Base-by-base conservation (phyloP, 164 flowering plant genomes). In the Nymphaea colorata region DNA sequence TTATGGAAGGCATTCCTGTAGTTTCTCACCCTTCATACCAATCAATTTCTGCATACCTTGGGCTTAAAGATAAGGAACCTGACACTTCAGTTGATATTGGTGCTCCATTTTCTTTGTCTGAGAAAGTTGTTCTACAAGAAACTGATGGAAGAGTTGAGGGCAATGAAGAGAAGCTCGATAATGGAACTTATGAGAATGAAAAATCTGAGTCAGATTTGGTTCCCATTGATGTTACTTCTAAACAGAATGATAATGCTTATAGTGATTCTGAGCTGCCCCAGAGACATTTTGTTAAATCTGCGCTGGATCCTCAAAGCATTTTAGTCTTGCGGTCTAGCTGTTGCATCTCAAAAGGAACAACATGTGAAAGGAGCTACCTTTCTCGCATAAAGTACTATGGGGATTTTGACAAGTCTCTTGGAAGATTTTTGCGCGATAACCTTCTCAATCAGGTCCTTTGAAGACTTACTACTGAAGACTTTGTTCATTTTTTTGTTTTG, bases 381-480 rank as follows among this genome's bases (percentile, higher is more conserved):
- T 85, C 85, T 71, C 98, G 85, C 71, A 86, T 95, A 73, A 87
- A 79, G 82, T 95, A 87, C 79, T 95, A 95, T 84, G 80, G 77
- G 76, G 79, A 83, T 76, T 92, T 86, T 66, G 99, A 95, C 78
- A 78, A 87, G 77, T 86, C 98, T 5, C 89, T 95, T 57, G 97
- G 93, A 65, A 84, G 80, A 65, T 90, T 86, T 76, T 79, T 95
- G 77, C 76, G 62, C 59, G 87, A 85, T 25, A 79, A 74, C 68
- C 66, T 95, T 70, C 89, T 95, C 75, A 83, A 87, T 79, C 93
- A 92, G 98, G 99, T 93, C 67, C 64, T 8, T 68, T 61, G 41
- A 68, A 55, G 42, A 61, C 25, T n/a, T n/a, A 61, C 4, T 6
- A 61, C n/a, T 14, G 6, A 36, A 61, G 17, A 61, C n/a, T 61